These are phyloP conservation scores for Taphrina wiesneri DNA, from an alignment of 1,139 yeast species.

Conservation along the genomic window DNA sequence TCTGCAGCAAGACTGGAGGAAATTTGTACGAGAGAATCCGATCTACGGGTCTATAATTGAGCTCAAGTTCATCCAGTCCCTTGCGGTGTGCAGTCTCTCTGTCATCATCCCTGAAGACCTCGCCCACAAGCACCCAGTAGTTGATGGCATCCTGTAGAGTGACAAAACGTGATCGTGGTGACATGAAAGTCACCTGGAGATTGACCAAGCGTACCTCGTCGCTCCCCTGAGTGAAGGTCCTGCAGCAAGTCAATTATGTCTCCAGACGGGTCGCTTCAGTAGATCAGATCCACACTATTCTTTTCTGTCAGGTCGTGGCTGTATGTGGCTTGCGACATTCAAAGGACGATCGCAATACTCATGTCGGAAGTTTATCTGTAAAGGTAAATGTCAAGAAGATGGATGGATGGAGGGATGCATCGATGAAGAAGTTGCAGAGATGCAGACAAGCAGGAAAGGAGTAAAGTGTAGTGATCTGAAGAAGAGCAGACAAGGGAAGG, in stretches of 20 bases:
- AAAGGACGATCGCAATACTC: too few species aligned
- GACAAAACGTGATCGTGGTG: not conserved
- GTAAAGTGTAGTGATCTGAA: too few species aligned
- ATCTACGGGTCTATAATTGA: not conserved
- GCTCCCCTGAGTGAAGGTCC: too few species aligned
- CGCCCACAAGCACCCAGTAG: not conserved
- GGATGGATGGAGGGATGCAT: too few species aligned
- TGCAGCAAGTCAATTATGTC: not conserved
- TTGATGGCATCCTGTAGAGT: conserved; percentile 8
- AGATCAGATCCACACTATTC: not conserved
- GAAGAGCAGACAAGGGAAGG: too few species aligned
- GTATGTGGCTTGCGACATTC: not conserved
- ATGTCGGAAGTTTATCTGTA: not conserved
- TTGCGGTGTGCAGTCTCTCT: not conserved
- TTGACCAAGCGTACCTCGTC: too few species aligned
- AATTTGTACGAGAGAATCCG: not conserved
- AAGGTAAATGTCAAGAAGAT: not conserved
- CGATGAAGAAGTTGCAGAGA: too few species aligned
- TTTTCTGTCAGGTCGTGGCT: not conserved
- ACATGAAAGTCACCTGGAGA: not conserved
- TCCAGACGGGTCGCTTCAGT: not conserved
- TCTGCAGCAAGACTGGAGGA: not conserved
- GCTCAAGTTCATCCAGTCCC: not conserved
- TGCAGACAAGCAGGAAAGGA: too few species aligned
- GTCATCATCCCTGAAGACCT: not conserved